phyloP scores from a whole-genome alignment of 2,329 filamentous ascomycete species.

The Leptosphaerulina australis region DNA sequence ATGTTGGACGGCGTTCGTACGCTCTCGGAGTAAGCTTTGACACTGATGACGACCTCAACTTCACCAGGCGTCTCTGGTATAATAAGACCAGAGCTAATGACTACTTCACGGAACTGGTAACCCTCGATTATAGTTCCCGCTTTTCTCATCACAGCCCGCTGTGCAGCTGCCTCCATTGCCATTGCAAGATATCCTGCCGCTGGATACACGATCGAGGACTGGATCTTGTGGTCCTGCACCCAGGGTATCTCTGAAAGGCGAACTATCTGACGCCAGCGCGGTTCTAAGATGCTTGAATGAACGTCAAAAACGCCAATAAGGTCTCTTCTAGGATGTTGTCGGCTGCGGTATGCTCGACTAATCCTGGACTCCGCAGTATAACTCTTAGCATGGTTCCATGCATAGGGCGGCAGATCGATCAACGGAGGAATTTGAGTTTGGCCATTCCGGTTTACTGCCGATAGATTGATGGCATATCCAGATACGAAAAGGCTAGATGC shows the following conservation, averaged over 20 bases:
- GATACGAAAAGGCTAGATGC: background rate
- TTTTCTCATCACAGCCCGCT: conserved; percentile 18
- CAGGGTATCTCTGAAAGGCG: conserved; percentile 17
- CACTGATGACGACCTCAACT: background rate
- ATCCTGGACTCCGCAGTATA: conserved; percentile 35
- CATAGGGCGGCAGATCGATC: conserved; percentile 39
- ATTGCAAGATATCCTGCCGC: background rate
- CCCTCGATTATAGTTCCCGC: background rate
- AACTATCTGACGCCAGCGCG: conserved; percentile 32
- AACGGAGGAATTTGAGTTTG: background rate
- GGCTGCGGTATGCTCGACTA: conserved; percentile 25
- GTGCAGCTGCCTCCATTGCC: conserved; percentile 1
- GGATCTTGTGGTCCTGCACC: conserved; percentile 8
- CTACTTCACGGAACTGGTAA: background rate
- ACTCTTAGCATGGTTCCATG: conserved; percentile 40
- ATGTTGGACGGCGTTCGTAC: background rate
- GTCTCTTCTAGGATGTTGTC: conserved; percentile 19
- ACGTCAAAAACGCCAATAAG: conserved; percentile 21
- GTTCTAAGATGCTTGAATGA: conserved; percentile 23
- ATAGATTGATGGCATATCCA: background rate
- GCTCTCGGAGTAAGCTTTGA: background rate
- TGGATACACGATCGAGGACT: conserved; percentile 22
- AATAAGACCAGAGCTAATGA: background rate
- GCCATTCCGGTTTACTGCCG: background rate
- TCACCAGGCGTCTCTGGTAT: background rate